These are phyloP conservation scores for Nothophytophthora sp. DNA, from an alignment of 352 stramenopile species.

Conservation along the genomic window DNA sequence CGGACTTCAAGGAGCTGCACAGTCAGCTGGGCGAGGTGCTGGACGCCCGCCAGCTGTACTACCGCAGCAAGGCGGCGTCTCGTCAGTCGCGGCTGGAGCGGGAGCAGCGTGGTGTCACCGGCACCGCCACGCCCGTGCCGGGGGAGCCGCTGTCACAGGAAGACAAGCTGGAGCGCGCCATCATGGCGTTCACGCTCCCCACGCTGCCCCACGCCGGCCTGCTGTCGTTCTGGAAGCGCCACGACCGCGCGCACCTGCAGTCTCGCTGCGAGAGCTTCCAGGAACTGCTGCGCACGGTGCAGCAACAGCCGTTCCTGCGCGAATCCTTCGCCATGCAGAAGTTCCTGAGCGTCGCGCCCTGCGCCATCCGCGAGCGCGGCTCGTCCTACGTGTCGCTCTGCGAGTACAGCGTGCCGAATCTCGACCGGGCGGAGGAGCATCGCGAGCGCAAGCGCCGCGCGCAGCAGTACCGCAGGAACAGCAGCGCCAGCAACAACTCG, in stretches of 20 bases:
- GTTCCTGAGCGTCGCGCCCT: slow-evolving; percentile 73
- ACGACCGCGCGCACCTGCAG: slow-evolving; percentile 76
- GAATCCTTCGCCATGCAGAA: slow-evolving; percentile 67
- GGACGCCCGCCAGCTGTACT: slow-evolving; percentile 62
- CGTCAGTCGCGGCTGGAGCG: slow-evolving; percentile 12
- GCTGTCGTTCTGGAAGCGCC: slow-evolving; percentile 78
- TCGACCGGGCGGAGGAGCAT: slow-evolving; percentile 70
- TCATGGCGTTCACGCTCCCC: slow-evolving; percentile 65
- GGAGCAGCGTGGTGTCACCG: slow-evolving; percentile 4
- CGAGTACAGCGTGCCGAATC: slow-evolving; percentile 70
- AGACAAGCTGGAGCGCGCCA: slow-evolving; percentile 48
- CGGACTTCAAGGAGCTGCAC: slow-evolving; percentile 83
- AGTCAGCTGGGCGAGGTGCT: slow-evolving; percentile 64
- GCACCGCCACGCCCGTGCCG: slow-evolving; percentile 4
- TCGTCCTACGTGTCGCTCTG: slow-evolving; percentile 83
- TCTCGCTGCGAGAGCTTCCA: slow-evolving; percentile 75
- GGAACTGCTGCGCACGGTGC: slow-evolving; percentile 66
- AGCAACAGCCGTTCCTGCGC: slow-evolving; percentile 60
- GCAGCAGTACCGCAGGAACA: slow-evolving; percentile 75
- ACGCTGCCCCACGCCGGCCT: slow-evolving; percentile 74
- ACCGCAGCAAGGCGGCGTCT: slow-evolving; percentile 32
- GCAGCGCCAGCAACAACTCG: slow-evolving; percentile 53
- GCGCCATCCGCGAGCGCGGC: slow-evolving; percentile 68
- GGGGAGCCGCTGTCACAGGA: slow-evolving; percentile 23
- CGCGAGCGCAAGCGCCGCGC: slow-evolving; percentile 72